phyloP scores from a whole-genome alignment of 1,139 yeast genomes.

The Starmera stellimalicola region DNA sequence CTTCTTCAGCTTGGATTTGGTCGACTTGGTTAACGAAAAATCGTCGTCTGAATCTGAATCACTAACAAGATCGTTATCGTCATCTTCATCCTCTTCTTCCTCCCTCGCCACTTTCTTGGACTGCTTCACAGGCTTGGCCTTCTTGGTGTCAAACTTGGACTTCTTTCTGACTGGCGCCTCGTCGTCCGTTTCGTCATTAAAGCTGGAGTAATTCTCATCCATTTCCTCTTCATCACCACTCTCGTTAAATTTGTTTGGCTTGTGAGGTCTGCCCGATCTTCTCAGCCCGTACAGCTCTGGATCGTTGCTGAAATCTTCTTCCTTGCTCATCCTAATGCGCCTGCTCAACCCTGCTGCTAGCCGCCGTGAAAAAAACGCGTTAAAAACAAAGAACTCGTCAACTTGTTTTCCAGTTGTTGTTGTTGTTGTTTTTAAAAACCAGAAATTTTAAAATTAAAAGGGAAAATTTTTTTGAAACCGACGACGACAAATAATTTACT shows the following conservation, averaged over 20 bases:
- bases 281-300: conserved; percentile 92
- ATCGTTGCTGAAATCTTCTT: conserved; percentile 27
- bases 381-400: no score
- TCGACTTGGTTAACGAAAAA: conserved; percentile 6
- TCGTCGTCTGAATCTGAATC: conserved; percentile 24
- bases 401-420: no score
- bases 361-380: no score
- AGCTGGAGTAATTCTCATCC: conserved; percentile 15
- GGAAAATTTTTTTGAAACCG: conserved; percentile 1
- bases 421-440: neutral
- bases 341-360: conserved; percentile 28
- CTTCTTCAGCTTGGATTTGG: neutral
- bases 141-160: neutral
- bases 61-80: conserved; percentile 14
- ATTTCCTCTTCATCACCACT: conserved; percentile 19
- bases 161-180: conserved; percentile 1
- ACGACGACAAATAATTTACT: neutral
- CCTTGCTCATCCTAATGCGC: no score
- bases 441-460: neutral
- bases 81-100: neutral
- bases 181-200: conserved; percentile 12
- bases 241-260: conserved; percentile 14
- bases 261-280: conserved; percentile 69
- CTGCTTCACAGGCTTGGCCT: neutral
- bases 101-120: conserved; percentile 1